Conservation (phyloP, 768 basidiomycete species). For the Dioszegia crocea region DNA sequence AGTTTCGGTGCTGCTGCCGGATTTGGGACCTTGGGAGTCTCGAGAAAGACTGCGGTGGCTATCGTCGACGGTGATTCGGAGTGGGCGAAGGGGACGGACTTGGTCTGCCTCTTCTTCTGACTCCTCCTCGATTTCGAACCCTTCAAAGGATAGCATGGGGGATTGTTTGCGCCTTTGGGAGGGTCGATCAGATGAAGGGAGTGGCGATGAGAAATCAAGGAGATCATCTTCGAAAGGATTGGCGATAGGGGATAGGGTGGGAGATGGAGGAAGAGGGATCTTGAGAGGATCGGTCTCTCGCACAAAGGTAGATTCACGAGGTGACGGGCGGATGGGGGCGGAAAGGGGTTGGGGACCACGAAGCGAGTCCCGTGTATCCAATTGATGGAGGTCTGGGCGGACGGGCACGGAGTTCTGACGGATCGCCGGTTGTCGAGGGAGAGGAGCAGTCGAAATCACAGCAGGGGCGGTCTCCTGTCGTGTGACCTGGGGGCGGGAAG, state of each 20-base stretch:
- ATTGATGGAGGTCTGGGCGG: neutral
- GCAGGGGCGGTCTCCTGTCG: neutral
- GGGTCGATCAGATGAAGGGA: neutral
- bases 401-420: conserved; percentile 1
- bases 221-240: neutral
- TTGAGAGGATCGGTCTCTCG: conserved; percentile 17
- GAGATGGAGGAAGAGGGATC: conserved; percentile 37
- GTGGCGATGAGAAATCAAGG: neutral
- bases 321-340: neutral
- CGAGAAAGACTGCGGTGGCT: neutral
- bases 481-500: neutral
- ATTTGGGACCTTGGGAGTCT: conserved; percentile 5
- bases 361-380: neutral
- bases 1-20: neutral
- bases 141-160: conserved; percentile 31
- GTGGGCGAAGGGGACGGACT: conserved; percentile 17
- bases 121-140: conserved; percentile 32
- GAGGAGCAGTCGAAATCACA: neutral
- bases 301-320: neutral
- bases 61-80: conserved; percentile 10
- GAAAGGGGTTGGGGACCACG: conserved; percentile 1
- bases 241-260: conserved; percentile 4
- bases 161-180: conserved; percentile 9
- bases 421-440: neutral
- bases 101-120: conserved; percentile 17